phyloP scores from a whole-genome alignment of 495 filamentous ascomycete species.

The Thermothielavioides terrestris region DNA sequence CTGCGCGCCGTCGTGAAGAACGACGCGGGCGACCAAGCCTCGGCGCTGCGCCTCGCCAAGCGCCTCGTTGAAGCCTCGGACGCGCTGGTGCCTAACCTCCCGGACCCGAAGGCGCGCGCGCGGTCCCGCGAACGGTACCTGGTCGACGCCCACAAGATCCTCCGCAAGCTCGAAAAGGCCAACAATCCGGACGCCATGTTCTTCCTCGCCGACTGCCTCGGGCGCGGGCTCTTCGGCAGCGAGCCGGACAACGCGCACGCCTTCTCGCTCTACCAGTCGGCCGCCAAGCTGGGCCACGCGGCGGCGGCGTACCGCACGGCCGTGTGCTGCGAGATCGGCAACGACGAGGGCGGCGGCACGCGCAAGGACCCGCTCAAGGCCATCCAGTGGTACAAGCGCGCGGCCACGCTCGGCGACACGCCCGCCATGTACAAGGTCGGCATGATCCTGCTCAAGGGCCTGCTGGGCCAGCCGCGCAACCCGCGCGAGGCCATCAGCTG shows the following conservation, averaged over 20 bases:
- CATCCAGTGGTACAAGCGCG: constrained; percentile 95
- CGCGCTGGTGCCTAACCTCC: constrained; percentile 60
- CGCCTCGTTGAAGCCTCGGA: constrained; percentile 78
- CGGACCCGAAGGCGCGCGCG: constrained; percentile 64
- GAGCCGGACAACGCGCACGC: constrained; percentile 81
- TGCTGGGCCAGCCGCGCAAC: constrained; percentile 83
- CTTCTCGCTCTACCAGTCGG: constrained; percentile 85
- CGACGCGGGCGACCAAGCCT: constrained; percentile 61
- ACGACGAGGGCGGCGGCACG: constrained; percentile 86
- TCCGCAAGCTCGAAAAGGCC: constrained; percentile 70
- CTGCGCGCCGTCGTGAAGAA: constrained; percentile 57
- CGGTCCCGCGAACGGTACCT: constrained; percentile 78
- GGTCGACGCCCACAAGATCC: constrained; percentile 75
- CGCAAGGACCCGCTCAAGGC: constrained; percentile 84
- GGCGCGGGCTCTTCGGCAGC: constrained; percentile 55
- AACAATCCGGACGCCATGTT: constrained; percentile 80
- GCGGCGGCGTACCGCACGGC: constrained; percentile 88
- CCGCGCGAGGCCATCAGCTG: constrained; percentile 77
- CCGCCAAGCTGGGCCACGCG: constrained; percentile 78
- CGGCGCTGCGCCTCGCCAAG: constrained; percentile 68
- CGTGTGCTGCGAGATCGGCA: constrained; percentile 95
- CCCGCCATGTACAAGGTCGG: constrained; percentile 98
- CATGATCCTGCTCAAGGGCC: constrained; percentile 86
- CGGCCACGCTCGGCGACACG: constrained; percentile 79
- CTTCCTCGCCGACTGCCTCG: constrained; percentile 83